A percentile compares a stretch with the other conserved stretches of the same genome.
Conservation (phyloP, 2,329 filamentous ascomycete genomes). For the Beauveria varroae region DNA sequence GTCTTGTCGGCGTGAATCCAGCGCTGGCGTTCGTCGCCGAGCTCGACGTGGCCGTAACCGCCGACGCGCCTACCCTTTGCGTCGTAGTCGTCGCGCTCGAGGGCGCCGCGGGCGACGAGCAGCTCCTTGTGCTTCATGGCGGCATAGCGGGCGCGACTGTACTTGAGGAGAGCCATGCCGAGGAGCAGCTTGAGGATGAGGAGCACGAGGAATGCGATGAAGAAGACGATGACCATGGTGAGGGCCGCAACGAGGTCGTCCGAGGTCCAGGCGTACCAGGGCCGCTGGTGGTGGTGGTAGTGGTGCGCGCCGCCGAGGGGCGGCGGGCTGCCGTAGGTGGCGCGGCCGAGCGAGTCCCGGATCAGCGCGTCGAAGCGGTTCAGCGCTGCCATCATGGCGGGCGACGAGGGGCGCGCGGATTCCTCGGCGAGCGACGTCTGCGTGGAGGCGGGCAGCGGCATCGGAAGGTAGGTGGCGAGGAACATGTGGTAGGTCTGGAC, state of each 20-base stretch:
- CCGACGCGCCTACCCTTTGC: conserved; percentile 70
- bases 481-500: conserved; percentile 99
- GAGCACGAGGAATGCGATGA: conserved; percentile 76
- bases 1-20: conserved; percentile 84
- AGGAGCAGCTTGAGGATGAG: conserved; percentile 79
- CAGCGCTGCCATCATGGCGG: conserved; percentile 68
- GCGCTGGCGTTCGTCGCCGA: conserved; percentile 76
- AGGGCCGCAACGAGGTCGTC: conserved; percentile 68
- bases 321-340: conserved; percentile 55
- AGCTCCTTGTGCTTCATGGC: conserved; percentile 69
- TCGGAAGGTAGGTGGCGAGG: conserved; percentile 74
- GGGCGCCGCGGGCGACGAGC: conserved; percentile 35
- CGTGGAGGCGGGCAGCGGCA: conserved; percentile 58
- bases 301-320: conserved; percentile 18
- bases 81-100: conserved; percentile 50
- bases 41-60: conserved; percentile 77
- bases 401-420: conserved; percentile 56
- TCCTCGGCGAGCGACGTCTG: conserved; percentile 60
- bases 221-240: conserved; percentile 81
- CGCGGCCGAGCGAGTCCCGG: conserved; percentile 67
- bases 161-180: conserved; percentile 79
- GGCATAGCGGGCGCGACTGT: conserved; percentile 70
- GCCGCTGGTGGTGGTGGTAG: conserved; percentile 29
- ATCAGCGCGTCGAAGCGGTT: conserved; percentile 71
- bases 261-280: conserved; percentile 51